phyloP scores from a whole-genome alignment of 2,329 filamentous ascomycete species.

The Scedosporium minutisporum region DNA sequence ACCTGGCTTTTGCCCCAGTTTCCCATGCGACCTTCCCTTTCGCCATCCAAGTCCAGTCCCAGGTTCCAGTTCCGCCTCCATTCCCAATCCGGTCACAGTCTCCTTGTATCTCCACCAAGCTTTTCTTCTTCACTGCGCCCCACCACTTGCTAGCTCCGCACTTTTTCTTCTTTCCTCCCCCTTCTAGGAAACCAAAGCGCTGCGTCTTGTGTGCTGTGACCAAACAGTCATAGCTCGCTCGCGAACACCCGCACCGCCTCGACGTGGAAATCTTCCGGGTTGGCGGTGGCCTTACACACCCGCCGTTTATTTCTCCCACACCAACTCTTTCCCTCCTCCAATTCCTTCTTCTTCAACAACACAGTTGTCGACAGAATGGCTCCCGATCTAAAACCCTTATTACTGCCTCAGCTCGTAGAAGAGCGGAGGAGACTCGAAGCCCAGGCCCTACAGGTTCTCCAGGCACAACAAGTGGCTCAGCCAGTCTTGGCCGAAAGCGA shows the following conservation, averaged over 20 bases:
- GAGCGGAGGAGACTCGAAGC: conserved; percentile 34
- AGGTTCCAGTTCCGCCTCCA: not conserved
- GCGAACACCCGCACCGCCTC: not conserved
- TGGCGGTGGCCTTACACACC: conserved; percentile 1
- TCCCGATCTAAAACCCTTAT: conserved; percentile 40
- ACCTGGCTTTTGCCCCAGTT: not conserved
- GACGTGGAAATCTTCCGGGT: not conserved
- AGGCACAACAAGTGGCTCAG: not conserved
- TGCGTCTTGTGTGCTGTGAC: not conserved
- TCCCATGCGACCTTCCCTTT: not conserved
- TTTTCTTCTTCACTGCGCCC: conserved; percentile 1
- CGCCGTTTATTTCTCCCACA: not conserved
- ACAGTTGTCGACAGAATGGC: conserved; percentile 25
- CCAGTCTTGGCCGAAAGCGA: conserved; percentile 16
- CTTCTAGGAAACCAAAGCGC: not conserved
- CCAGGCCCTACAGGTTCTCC: conserved; percentile 6
- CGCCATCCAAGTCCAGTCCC: not conserved
- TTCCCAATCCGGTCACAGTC: not conserved
- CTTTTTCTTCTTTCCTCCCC: not conserved
- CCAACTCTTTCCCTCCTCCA: not conserved
- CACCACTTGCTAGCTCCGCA: not conserved
- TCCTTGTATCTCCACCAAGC: not conserved
- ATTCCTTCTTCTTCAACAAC: not conserved
- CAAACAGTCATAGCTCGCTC: not conserved
- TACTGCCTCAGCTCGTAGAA: conserved; percentile 44